phyloP scores from a whole-genome alignment of 1,284 basidiomycete genomes.

The Ganoderma boninense region DNA sequence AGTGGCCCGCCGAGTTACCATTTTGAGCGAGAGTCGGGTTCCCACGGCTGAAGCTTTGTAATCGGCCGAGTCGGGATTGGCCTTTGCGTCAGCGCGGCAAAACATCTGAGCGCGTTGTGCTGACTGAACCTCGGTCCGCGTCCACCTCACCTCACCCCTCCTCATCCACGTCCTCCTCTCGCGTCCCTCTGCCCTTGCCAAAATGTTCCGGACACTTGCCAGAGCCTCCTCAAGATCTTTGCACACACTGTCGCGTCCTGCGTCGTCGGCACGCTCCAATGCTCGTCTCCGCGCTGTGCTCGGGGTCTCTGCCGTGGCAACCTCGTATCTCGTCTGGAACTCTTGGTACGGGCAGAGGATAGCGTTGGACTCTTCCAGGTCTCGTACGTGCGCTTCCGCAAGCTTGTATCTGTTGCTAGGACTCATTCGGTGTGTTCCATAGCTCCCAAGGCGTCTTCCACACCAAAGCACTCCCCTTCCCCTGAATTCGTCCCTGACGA shows the following conservation, averaged over 20 bases:
- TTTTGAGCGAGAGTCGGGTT: slow-evolving; percentile 17
- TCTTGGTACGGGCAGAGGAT: slow-evolving; percentile 50
- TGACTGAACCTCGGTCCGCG: slow-evolving; percentile 17
- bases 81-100: slow-evolving; percentile 29
- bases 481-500: slow-evolving; percentile 25
- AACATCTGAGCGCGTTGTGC: slow-evolving; percentile 15
- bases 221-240: slow-evolving; percentile 51
- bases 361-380: slow-evolving; percentile 46
- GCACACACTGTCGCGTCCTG: slow-evolving; percentile 47
- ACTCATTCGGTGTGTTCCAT: neutral
- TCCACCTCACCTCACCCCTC: neutral
- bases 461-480: slow-evolving; percentile 24
- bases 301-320: slow-evolving; percentile 54
- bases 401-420: neutral
- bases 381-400: slow-evolving; percentile 23
- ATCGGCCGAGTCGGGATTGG: slow-evolving; percentile 22
- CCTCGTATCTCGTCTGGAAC: slow-evolving; percentile 52
- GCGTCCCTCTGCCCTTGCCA: slow-evolving; percentile 12
- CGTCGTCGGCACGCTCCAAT: slow-evolving; percentile 32
- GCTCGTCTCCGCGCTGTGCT: slow-evolving; percentile 47
- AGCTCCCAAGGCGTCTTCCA: slow-evolving; percentile 31
- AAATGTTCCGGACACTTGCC: slow-evolving; percentile 48
- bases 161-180: slow-evolving; percentile 2
- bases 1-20: slow-evolving; percentile 15
- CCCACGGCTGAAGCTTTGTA: slow-evolving; percentile 23